Conservation (phyloP, 371 early-diverging fungal genomes). For the Quaeritorhiza haematococci region DNA sequence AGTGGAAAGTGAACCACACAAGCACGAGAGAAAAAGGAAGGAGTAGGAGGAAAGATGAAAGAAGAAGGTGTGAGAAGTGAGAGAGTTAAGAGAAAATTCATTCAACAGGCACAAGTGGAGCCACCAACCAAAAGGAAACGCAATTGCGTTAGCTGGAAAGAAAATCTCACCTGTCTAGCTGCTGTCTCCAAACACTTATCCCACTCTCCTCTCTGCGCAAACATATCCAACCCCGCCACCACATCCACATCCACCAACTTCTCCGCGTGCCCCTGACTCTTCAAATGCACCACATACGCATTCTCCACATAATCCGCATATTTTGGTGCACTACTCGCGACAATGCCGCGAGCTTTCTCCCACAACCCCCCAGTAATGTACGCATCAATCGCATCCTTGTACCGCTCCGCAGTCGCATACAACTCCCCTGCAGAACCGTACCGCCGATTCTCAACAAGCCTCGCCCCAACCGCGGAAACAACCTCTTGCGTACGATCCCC, state of each 20-base stretch:
- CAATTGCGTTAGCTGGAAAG: background rate
- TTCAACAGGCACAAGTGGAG: too few relatives aligned
- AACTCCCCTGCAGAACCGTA: slow-evolving; percentile 44
- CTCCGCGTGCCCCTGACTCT: slow-evolving; percentile 41
- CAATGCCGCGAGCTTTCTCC: slow-evolving; percentile 42
- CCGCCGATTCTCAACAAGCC: slow-evolving; percentile 32
- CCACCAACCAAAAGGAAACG: too few relatives aligned
- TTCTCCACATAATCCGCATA: slow-evolving; percentile 43
- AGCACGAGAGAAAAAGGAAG: too few relatives aligned
- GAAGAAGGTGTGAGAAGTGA: too few relatives aligned
- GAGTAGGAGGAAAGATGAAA: too few relatives aligned
- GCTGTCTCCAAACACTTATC: slow-evolving; percentile 51
- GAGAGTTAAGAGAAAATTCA: background rate
- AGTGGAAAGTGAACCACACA: background rate
- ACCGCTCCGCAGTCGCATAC: slow-evolving; percentile 37
- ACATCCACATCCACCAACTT: slow-evolving; percentile 41
- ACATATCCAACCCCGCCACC: slow-evolving; percentile 42
- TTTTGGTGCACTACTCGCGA: slow-evolving; percentile 31
- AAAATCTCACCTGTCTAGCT: slow-evolving; percentile 19
- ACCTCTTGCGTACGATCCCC: slow-evolving; percentile 41
- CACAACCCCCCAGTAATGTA: slow-evolving; percentile 37
- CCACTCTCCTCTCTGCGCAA: slow-evolving; percentile 51
- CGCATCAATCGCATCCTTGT: slow-evolving; percentile 49
- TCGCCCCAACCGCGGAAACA: slow-evolving; percentile 32
- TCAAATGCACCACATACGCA: slow-evolving; percentile 42